phyloP scores from a whole-genome alignment of 2,329 filamentous ascomycete species.

The Torrubiella hemipterigena region DNA sequence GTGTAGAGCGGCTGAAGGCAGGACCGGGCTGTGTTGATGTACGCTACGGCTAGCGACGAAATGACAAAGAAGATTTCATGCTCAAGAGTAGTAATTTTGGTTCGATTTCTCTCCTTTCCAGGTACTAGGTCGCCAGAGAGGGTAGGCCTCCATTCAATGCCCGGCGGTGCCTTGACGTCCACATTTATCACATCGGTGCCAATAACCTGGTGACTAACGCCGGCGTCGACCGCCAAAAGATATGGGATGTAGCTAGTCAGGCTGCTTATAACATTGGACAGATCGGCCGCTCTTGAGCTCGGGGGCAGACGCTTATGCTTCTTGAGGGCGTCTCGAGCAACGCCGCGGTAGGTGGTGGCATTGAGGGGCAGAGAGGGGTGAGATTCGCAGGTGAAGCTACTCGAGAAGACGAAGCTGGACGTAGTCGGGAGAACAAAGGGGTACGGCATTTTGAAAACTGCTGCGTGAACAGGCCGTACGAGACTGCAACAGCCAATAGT shows the following conservation, averaged over 20 bases:
- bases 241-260: conserved; percentile 75
- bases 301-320: conserved; percentile 77
- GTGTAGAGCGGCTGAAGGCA: conserved; percentile 64
- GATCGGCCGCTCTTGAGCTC: conserved; percentile 55
- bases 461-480: neutral
- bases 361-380: conserved; percentile 81
- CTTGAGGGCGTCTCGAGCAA: conserved; percentile 76
- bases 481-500: no score
- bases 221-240: conserved; percentile 63
- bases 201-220: conserved; percentile 40
- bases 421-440: conserved; percentile 83
- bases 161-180: conserved; percentile 45
- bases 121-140: conserved; percentile 54
- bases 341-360: conserved; percentile 71
- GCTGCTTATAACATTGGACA: conserved; percentile 56
- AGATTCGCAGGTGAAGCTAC: conserved; percentile 63
- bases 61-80: conserved; percentile 75
- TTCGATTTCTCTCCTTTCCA: conserved; percentile 51
- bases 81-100: conserved; percentile 62
- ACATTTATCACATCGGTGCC: conserved; percentile 51
- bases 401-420: conserved; percentile 71
- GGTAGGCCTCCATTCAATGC: conserved; percentile 77
- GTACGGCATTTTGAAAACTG: conserved; percentile 60
- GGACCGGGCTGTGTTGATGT: conserved; percentile 60
- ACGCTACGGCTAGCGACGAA: conserved; percentile 62